Evolutionary conservation across 495 filamentous ascomycete genomes (phyloP), one percentile per base, ranked within the genome.

Genomic region (Stereocaulon alpinum): DNA sequence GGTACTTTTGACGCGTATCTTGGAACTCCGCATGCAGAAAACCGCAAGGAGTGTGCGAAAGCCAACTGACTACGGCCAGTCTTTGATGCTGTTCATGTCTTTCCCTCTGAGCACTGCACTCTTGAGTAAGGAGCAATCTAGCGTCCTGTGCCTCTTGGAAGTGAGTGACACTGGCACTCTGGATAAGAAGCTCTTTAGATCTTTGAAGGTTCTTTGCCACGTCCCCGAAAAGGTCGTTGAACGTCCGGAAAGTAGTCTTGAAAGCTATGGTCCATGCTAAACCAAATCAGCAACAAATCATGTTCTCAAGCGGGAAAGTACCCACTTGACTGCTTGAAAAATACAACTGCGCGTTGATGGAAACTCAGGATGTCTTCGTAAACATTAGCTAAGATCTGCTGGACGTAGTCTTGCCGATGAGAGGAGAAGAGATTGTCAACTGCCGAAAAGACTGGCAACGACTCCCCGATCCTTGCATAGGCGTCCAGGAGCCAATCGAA

Each of bases 151-250:
- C 57, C 55, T 69, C 63, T 45, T 68, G 53, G 52, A 70, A 67
- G 2, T 68, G 47, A 4, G 54, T 18, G n/a, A 72, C 37, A 59
- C 48, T 59, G 37, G 69, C 69, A 15, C 68, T 63, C 7, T 62
- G 68, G n/a, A 74, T 61, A 37, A 80, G 44, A 17, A 78, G 60
- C 9, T 62, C 53, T 51, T 61, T 68, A 54, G 78, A 77, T 7
- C 61, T 63, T 5, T 65, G 59, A 0, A 80, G 69, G 41, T 69
- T 71, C 9, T 64, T 44, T 17, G 42, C 15, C 1, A 62, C 45
- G 15, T 62, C 60, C 15, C 40, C 60, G 27, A 37, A 62, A 37
- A 52, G 32, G 29, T 43, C 47, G 17, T 37, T 24, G 24, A 62
- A 62, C 3, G 60, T 50, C 2, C 40, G 60, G 52, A 62, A 51